Percentiles rank a stretch among this genome's conserved stretches.
These are phyloP conservation scores for Kluyveromyces marxianus DNA, from an alignment of 1,139 yeast species.

Conservation along the genomic window DNA sequence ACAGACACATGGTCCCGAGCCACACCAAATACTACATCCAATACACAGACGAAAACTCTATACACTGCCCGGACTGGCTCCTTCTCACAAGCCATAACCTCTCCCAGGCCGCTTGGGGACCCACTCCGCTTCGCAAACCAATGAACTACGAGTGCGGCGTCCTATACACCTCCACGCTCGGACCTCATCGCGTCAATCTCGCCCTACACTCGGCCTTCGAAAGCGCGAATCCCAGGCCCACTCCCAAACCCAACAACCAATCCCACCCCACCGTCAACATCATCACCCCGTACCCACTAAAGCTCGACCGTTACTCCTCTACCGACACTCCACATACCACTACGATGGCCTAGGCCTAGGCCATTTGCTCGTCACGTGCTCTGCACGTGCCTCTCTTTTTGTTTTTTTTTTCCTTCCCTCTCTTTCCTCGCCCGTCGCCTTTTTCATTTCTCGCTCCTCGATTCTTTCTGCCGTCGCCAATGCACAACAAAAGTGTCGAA, in stretches of 20 bases:
- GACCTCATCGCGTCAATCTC: not conserved
- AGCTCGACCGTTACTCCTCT: too few species aligned
- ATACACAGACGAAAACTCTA: constrained; percentile 37
- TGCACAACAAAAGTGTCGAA: too few species aligned
- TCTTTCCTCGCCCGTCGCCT: too few species aligned
- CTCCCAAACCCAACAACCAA: too few species aligned
- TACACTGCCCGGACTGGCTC: constrained; percentile 50
- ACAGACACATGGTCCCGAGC: constrained; percentile 34
- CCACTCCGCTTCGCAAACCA: constrained; percentile 13
- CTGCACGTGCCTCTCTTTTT: too few species aligned
- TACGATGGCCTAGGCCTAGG: too few species aligned
- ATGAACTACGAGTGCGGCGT: constrained; percentile 53
- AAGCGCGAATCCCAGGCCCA: too few species aligned
- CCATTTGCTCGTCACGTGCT: too few species aligned
- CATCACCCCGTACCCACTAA: not conserved
- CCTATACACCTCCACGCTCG: constrained; percentile 32
- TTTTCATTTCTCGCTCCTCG: too few species aligned
- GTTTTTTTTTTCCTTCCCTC: too few species aligned
- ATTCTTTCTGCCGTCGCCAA: too few species aligned
- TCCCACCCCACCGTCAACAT: not conserved
- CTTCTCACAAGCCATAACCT: constrained; percentile 60
- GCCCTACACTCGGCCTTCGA: not conserved
- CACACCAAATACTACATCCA: constrained; percentile 42
- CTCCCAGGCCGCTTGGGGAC: constrained; percentile 68
- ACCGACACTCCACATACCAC: too few species aligned